These are phyloP conservation scores for Lactuca saligna DNA, from an alignment of 129 eudicot genomes.

Conservation along the genomic window DNA sequence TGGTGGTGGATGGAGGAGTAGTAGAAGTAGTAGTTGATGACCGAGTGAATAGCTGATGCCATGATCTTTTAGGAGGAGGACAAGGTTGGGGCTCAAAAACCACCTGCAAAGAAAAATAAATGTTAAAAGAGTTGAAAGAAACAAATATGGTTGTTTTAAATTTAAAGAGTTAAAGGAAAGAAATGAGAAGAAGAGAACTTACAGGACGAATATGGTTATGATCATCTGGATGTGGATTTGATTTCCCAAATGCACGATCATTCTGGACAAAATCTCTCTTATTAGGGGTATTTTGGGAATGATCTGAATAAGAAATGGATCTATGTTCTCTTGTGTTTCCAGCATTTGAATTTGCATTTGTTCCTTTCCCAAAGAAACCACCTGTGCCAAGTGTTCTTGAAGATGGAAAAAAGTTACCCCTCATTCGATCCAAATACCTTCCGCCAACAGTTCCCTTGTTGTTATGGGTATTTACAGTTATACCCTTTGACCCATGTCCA, in stretches of 20 bases:
- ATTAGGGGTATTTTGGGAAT: constrained; percentile 33
- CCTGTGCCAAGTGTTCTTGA: constrained; percentile 69
- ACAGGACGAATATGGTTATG: constrained; percentile 57
- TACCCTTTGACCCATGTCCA: constrained; percentile 31
- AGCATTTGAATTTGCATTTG: constrained; percentile 34
- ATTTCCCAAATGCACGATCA: constrained; percentile 48
- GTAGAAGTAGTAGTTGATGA: constrained; percentile 50
- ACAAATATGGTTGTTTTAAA: no score
- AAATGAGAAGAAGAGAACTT: constrained; percentile 36
- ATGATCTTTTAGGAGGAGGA: constrained; percentile 79
- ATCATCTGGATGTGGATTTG: constrained; percentile 48
- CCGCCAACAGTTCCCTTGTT: constrained; percentile 62
- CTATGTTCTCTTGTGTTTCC: constrained; percentile 58
- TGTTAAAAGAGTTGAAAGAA: no score
- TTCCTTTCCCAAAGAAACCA: constrained; percentile 63
- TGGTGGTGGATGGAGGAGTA: constrained; percentile 40
- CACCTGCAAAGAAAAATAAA: constrained; percentile 43
- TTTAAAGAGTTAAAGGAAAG: not conserved
- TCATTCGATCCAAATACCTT: constrained; percentile 76
- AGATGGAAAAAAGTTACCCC: constrained; percentile 79
- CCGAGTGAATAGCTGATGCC: constrained; percentile 83
- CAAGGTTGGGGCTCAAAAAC: constrained; percentile 60
- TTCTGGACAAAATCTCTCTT: constrained; percentile 48
- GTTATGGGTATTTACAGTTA: constrained; percentile 35
- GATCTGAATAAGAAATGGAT: constrained; percentile 45